A percentile compares a stretch with the other conserved stretches of the same genome.
Evolutionary conservation across 2,329 filamentous ascomycete genomes (phyloP).

Genomic region (Dactylellina parvicollis): DNA sequence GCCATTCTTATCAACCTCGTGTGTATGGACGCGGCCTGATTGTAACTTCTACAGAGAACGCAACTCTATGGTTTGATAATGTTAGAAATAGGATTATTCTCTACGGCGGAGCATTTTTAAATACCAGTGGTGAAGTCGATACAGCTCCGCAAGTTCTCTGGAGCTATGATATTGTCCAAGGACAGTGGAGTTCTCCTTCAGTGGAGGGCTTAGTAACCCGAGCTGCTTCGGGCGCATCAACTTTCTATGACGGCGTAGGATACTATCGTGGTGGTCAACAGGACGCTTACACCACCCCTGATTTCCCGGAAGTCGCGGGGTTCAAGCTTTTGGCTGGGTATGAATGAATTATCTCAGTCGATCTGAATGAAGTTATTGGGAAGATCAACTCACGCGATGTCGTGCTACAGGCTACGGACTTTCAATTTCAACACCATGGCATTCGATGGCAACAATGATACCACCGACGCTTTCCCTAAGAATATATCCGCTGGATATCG

Average conservation of each 20-base stretch:
- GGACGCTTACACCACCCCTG: slow-evolving; percentile 35
- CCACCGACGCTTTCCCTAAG: slow-evolving; percentile 13
- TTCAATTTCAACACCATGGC: slow-evolving; percentile 40
- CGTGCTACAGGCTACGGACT: slow-evolving; percentile 26
- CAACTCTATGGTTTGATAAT: slow-evolving; percentile 39
- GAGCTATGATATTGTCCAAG: slow-evolving; percentile 40
- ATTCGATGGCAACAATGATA: slow-evolving; percentile 24
- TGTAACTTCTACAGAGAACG: slow-evolving; percentile 19
- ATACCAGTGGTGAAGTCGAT: slow-evolving; percentile 35
- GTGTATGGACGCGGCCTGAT: not conserved
- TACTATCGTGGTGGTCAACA: slow-evolving; percentile 45
- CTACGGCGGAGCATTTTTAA: slow-evolving; percentile 39
- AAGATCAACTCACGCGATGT: not conserved
- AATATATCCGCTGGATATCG: slow-evolving; percentile 36
- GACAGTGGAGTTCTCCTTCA: slow-evolving; percentile 23
- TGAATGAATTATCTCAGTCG: not conserved
- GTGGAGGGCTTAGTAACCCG: slow-evolving; percentile 15
- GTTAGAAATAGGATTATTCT: slow-evolving; percentile 28
- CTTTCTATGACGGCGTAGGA: slow-evolving; percentile 27
- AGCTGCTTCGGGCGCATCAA: slow-evolving; percentile 22
- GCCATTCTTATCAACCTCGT: not conserved
- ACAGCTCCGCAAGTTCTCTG: slow-evolving; percentile 32
- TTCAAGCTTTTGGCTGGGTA: slow-evolving; percentile 45
- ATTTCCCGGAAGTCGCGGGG: slow-evolving; percentile 22
- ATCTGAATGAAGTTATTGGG: no score